Evolutionary conservation across 768 basidiomycete genomes (phyloP), one percentile per base, ranked within the genome.

Genomic region (Auriscalpium orientale): DNA sequence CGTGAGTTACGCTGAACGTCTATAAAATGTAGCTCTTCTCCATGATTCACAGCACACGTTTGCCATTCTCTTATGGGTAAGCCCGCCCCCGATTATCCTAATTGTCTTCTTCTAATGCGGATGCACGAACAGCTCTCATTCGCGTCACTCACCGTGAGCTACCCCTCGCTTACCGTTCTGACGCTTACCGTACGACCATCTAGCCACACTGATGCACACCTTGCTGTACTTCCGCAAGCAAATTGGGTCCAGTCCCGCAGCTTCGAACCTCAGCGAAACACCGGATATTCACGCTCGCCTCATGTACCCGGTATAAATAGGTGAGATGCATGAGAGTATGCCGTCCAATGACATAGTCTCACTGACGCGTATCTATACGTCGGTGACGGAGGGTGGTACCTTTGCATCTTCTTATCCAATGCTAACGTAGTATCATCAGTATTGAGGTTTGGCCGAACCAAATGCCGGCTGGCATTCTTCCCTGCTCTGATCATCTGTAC

Each of bases 311-410:
- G 50, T 93, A 92, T 66, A 74, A 72, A 2, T 86, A 66, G 83
- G 91, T 15, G 89, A 88, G 2, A 79, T 89, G 56, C 89, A 87
- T 87, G n/a, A n/a, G n/a, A n/a, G n/a, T n/a, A n/a, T 91, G 91
- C 89, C 91, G 90, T 67, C 67, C 72, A 13, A 65, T 28, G 28
- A 7, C 28, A 28, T 3, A 7, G 28, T 28, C 28, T 28, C 83
- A 87, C 56, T 93, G 93, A 71, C 95, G 53, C 95, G 95, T 93
- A 76, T 83, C 58, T 97, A 95, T 66, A 89, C 87, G 1, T 89
- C 93, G 60, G 91, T 94, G 0, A 91, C 79, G 3, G 72, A 77
- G 33, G 77, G 79, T 91, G 89, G 89, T 98, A 91, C 64, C 47
- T 75, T 0, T 57, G 74, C 44, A 76, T 83, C n/a, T 84, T 93